These are phyloP conservation scores for Maudiozyma bulderi DNA, from an alignment of 805 yeast genomes.

Conservation along the genomic window DNA sequence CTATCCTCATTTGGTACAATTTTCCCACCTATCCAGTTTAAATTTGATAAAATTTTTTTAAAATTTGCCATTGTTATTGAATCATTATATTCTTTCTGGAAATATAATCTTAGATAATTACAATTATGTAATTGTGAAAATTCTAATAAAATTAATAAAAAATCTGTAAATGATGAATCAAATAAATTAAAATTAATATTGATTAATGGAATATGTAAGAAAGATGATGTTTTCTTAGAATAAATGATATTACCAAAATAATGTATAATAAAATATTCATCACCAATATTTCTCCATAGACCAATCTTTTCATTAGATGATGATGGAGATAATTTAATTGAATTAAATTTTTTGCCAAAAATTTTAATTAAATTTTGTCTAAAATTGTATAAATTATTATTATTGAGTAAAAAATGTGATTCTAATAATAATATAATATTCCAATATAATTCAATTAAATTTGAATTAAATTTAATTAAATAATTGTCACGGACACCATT, in stretches of 20 bases:
- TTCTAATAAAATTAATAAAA: constrained; percentile 24
- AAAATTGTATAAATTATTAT: not conserved
- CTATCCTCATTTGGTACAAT: constrained; percentile 22
- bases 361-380: constrained; percentile 2
- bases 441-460: constrained; percentile 24
- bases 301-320: not conserved
- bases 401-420: constrained; percentile 13
- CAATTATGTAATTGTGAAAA: constrained; percentile 12
- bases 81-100: constrained; percentile 11
- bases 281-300: constrained; percentile 21
- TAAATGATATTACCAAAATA: not conserved
- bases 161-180: constrained; percentile 13
- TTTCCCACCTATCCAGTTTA: constrained; percentile 28
- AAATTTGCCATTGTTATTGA: constrained; percentile 8
- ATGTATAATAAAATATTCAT: constrained; percentile 17
- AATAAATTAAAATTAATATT: not conserved
- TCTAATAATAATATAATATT: constrained; percentile 24
- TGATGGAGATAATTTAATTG: no score
- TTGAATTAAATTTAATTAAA: no score
- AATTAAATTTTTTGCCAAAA: constrained; percentile 1
- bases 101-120: constrained; percentile 14
- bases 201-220: constrained; percentile 17
- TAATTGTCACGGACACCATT: constrained; percentile 28
- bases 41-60: constrained; percentile 19
- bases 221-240: constrained; percentile 9